phyloP scores from a whole-genome alignment of 305 asterid species.

The Rubia occidens region DNA sequence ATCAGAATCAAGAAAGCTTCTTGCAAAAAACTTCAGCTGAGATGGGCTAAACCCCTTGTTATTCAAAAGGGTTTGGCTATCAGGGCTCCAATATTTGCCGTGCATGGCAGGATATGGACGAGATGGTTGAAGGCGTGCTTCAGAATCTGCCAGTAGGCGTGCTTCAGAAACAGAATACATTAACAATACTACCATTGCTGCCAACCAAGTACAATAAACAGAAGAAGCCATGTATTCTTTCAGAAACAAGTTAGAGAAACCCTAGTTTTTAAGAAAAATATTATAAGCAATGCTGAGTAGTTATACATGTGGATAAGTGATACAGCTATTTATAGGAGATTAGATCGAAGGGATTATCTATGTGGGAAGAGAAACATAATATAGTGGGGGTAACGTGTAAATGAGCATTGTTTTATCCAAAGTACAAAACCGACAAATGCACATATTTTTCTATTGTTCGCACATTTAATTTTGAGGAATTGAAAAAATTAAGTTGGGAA shows the following conservation, averaged over 20 bases:
- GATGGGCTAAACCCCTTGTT: constrained; percentile 15
- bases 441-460: background rate
- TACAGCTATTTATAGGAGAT: constrained; percentile 10
- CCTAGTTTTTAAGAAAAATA: background rate
- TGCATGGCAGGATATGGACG: background rate
- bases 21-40: constrained; percentile 12
- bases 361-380: constrained; percentile 1
- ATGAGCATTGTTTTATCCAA: constrained; percentile 11
- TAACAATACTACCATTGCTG: background rate
- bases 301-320: background rate
- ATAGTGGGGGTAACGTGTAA: constrained; percentile 20
- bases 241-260: background rate
- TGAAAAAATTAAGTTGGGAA: background rate
- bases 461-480: background rate
- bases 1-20: constrained; percentile 24
- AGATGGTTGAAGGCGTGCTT: constrained; percentile 9
- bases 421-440: constrained; percentile 13
- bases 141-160: constrained; percentile 1
- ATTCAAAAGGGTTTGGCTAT: constrained; percentile 1
- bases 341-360: background rate
- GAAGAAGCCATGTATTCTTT: constrained; percentile 2
- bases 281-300: background rate
- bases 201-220: background rate
- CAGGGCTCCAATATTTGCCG: background rate
- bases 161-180: constrained; percentile 3